A percentile compares a stretch with the other conserved stretches of the same genome.
phyloP scores from a whole-genome alignment of 805 yeast species.

The Myxozyma melibiosi region DNA sequence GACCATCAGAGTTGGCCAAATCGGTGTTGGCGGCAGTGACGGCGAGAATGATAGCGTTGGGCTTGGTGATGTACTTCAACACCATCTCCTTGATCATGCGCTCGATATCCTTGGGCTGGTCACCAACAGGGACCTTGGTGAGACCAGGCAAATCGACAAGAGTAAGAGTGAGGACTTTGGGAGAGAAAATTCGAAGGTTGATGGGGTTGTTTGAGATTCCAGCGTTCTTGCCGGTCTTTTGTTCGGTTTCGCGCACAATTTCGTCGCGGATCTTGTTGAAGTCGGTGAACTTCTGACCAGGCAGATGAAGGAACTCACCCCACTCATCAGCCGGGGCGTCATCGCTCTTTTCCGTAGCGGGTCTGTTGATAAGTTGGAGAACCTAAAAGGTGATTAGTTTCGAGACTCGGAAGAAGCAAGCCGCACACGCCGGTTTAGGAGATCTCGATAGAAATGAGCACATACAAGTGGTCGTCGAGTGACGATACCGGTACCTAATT shows the following conservation, averaged over 20 bases:
- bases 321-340: constrained; percentile 58
- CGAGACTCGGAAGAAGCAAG: neutral
- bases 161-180: constrained; percentile 90
- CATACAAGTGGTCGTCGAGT: constrained; percentile 78
- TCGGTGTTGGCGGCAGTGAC: constrained; percentile 97
- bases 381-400: constrained; percentile 19
- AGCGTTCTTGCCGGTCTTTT: constrained; percentile 67
- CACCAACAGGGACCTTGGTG: constrained; percentile 98
- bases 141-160: constrained; percentile 96
- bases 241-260: constrained; percentile 88
- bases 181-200: constrained; percentile 88
- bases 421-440: neutral
- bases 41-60: constrained; percentile 90
- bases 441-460: neutral
- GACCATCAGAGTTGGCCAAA: constrained; percentile 94
- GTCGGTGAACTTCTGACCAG: constrained; percentile 82
- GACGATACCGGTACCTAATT: constrained; percentile 71
- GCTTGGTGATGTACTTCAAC: constrained; percentile 89
- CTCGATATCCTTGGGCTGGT: constrained; percentile 97
- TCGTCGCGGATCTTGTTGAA: constrained; percentile 88
- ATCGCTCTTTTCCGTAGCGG: constrained; percentile 43
- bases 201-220: constrained; percentile 94
- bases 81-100: constrained; percentile 90
- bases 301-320: constrained; percentile 96
- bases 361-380: constrained; percentile 73